Evolutionary conservation across 352 stramenopile species (phyloP), one percentile per base, ranked within the genome.

Genomic region (Pythium myriotylum): DNA sequence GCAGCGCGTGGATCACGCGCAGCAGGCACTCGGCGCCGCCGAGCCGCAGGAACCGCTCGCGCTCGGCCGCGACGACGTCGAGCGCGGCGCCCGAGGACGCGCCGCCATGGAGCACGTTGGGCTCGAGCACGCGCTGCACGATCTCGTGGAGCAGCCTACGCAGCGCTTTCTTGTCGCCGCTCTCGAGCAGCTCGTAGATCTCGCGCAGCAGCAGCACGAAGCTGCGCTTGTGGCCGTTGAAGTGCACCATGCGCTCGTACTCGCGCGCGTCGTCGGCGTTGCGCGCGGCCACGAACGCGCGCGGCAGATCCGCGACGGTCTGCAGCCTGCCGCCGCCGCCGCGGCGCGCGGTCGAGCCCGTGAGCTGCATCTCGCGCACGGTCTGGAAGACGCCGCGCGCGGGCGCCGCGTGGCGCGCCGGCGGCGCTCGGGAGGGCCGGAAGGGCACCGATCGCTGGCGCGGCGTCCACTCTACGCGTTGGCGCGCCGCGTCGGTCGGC

Each of bases 21-120:
- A 93, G 59, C 43, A 95, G 65, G 55, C 79, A 84, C 57, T 95
- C 86, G 48, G 84, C 82, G 14, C 86, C 86, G 13, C 86, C 86
- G 13, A 93, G 57, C 8, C 78, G 64, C 33, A 95, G 73, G 41
- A 95, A 95, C 4, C 51, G 74, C 50, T 92, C 84, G 0, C 86
- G 66, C 47, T 94, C 85, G 0, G 63, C 59, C 4, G 68, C 56
- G 16, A 89, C 75, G 42, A 78, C 70, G 24, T 70, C 49, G 20
- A 64, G 42, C 46, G 76, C 76, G 0, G 43, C 60, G 43, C 79
- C 73, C 7, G 68, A 55, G 1, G 41, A 43, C 10, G 22, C 22
- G 24, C 59, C 48, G 20, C 62, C 63, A 57, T 91, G 74, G 24
- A 84, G 61, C 39, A 82, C 74, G 54, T 78, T 83, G 10, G 82